phyloP scores from a whole-genome alignment of 768 basidiomycete genomes.

The Rubroboletus satanas region DNA sequence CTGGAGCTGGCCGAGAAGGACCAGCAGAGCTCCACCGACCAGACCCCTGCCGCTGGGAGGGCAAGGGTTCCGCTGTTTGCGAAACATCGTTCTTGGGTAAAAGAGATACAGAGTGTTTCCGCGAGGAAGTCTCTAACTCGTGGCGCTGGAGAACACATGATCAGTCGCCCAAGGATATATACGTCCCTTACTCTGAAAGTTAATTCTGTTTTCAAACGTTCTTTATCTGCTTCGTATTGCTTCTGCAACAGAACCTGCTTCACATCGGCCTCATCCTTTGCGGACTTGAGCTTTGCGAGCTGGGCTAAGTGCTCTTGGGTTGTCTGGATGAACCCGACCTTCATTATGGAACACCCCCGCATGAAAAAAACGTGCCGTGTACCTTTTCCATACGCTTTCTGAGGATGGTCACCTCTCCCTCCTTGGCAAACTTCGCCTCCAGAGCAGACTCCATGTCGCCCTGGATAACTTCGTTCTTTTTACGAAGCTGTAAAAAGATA shows the following conservation, averaged over 20 bases:
- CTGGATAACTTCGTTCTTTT: constrained; percentile 47
- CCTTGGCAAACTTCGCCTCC: constrained; percentile 52
- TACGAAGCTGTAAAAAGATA: constrained; percentile 40
- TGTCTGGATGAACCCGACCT: constrained; percentile 35
- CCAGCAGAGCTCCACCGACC: constrained; percentile 25
- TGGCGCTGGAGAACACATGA: constrained; percentile 49
- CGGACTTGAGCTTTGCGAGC: constrained; percentile 50
- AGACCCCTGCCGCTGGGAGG: constrained; percentile 40
- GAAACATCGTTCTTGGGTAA: constrained; percentile 44
- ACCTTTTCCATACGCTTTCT: constrained; percentile 70
- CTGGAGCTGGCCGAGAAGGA: constrained; percentile 28
- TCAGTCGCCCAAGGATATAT: constrained; percentile 11
- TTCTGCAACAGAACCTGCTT: constrained; percentile 54
- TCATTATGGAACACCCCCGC: background rate
- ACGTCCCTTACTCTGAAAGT: constrained; percentile 56
- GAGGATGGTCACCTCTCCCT: constrained; percentile 68
- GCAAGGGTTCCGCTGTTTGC: constrained; percentile 38
- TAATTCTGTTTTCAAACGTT: constrained; percentile 64
- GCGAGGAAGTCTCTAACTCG: constrained; percentile 55
- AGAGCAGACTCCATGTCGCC: constrained; percentile 44
- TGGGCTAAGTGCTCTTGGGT: constrained; percentile 57
- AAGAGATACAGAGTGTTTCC: constrained; percentile 46
- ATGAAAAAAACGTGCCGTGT: background rate
- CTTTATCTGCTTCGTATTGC: constrained; percentile 63
- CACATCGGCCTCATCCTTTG: constrained; percentile 59